Percentiles rank a stretch among this genome's conserved stretches.
These are phyloP conservation scores for Fusarium globosum DNA, from an alignment of 2,329 filamentous ascomycete genomes.

Conservation along the genomic window DNA sequence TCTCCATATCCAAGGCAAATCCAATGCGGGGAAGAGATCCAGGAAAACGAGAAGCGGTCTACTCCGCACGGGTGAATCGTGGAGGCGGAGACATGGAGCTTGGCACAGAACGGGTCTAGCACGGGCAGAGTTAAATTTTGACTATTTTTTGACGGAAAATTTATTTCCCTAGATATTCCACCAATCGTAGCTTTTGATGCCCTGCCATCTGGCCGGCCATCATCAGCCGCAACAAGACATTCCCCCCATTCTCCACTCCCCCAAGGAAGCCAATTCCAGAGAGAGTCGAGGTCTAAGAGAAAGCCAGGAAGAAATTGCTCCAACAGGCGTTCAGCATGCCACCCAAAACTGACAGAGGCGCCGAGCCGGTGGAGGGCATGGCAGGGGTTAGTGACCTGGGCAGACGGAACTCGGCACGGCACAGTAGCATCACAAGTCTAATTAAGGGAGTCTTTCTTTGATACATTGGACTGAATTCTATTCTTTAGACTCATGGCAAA, in stretches of 20 bases:
- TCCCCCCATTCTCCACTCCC: slow-evolving; percentile 35
- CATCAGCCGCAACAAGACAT: slow-evolving; percentile 19
- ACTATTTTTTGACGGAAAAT: slow-evolving; percentile 21
- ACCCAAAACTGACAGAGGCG: slow-evolving; percentile 31
- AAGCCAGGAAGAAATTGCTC: slow-evolving; percentile 5
- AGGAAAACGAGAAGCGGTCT: slow-evolving; percentile 21
- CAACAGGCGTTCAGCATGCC: slow-evolving; percentile 10
- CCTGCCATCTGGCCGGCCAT: slow-evolving; percentile 14
- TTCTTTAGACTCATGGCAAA: not conserved
- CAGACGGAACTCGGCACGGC: slow-evolving; percentile 39
- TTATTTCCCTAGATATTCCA: slow-evolving; percentile 3
- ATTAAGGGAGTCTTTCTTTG: slow-evolving; percentile 6
- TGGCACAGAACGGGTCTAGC: slow-evolving; percentile 20
- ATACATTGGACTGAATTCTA: slow-evolving; percentile 10
- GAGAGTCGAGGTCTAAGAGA: not conserved
- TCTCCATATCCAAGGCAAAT: slow-evolving; percentile 13
- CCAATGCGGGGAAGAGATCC: slow-evolving; percentile 34
- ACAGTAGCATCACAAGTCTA: slow-evolving; percentile 9
- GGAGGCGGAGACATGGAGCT: slow-evolving; percentile 19
- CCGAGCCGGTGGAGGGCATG: slow-evolving; percentile 33
- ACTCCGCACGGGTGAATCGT: slow-evolving; percentile 37
- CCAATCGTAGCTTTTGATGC: slow-evolving; percentile 13
- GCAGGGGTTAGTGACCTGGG: slow-evolving; percentile 24
- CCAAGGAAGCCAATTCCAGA: slow-evolving; percentile 14
- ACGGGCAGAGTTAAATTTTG: slow-evolving; percentile 13